Conservation (phyloP, 306 rosid species). For the Echinosophora koreensis region DNA sequence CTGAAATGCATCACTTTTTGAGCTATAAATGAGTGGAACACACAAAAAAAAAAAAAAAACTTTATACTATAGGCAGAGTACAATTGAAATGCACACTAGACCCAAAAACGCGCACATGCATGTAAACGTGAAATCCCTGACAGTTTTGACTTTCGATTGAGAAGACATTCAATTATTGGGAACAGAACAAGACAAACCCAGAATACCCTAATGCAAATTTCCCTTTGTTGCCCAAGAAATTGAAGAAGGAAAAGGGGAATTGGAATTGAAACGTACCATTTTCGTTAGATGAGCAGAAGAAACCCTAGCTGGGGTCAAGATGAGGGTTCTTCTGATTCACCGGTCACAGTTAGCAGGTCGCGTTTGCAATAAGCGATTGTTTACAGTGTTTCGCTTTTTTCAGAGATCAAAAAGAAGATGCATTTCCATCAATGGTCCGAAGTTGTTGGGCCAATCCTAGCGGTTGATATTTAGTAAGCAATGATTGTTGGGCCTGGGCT, state of each 20-base stretch:
- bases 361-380: constrained; percentile 47
- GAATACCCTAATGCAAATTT: background rate
- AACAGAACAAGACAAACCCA: background rate
- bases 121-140: background rate
- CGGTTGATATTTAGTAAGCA: background rate
- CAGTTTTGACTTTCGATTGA: constrained; percentile 16
- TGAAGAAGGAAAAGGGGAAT: background rate
- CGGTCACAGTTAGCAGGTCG: constrained; percentile 7
- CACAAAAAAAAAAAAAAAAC: too few species aligned
- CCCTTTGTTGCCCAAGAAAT: background rate
- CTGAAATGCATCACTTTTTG: background rate
- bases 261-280: constrained; percentile 49
- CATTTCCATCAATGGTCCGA: background rate
- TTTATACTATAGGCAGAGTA: too few species aligned
- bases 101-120: background rate
- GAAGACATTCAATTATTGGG: background rate
- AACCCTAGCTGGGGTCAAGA: constrained; percentile 42
- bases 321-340: constrained; percentile 27
- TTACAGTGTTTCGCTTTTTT: background rate
- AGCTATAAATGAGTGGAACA: background rate
- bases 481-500: too few species aligned
- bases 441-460: background rate
- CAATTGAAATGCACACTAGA: background rate
- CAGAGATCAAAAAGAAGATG: background rate
- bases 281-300: constrained; percentile 37